phyloP scores from a whole-genome alignment of 2,329 filamentous ascomycete genomes.

The Aspergillus candidus region DNA sequence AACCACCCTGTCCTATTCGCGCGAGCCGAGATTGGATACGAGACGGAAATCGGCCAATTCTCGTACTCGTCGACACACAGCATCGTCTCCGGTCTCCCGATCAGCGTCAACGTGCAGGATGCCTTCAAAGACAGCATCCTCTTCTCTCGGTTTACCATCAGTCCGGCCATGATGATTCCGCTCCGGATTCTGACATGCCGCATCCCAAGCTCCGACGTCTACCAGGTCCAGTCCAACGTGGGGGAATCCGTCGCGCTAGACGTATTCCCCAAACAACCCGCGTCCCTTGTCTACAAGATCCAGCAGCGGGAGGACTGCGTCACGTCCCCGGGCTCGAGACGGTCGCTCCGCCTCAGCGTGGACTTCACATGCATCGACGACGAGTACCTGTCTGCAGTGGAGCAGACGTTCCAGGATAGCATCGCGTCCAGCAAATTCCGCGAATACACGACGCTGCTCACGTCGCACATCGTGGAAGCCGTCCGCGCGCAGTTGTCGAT shows the following conservation, averaged over 20 bases:
- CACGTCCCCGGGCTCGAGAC: conserved; percentile 19
- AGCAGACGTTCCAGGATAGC: conserved; percentile 41
- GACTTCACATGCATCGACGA: conserved; percentile 72
- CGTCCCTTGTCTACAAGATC: conserved; percentile 75
- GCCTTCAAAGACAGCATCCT: conserved; percentile 78
- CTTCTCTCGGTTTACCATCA: conserved; percentile 87
- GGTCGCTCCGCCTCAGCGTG: conserved; percentile 55
- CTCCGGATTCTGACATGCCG: conserved; percentile 66
- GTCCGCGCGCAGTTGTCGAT: conserved; percentile 43
- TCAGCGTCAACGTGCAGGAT: conserved; percentile 95
- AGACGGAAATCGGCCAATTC: conserved; percentile 60
- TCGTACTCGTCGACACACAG: conserved; percentile 57
- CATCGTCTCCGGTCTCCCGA: conserved; percentile 67
- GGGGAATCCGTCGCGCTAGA: conserved; percentile 45
- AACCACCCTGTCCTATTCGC: conserved; percentile 65
- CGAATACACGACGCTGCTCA: conserved; percentile 46
- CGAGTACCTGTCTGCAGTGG: conserved; percentile 53
- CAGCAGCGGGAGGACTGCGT: conserved; percentile 25
- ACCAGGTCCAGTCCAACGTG: conserved; percentile 49
- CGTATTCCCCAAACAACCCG: conserved; percentile 75
- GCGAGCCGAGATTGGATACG: conserved; percentile 70
- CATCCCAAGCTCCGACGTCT: conserved; percentile 62
- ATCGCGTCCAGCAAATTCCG: conserved; percentile 45
- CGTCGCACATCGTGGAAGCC: conserved; percentile 45
- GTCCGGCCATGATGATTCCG: conserved; percentile 69